These are phyloP conservation scores for Carallia brachiata DNA, from an alignment of 345 rosid species.

Conservation along the genomic window DNA sequence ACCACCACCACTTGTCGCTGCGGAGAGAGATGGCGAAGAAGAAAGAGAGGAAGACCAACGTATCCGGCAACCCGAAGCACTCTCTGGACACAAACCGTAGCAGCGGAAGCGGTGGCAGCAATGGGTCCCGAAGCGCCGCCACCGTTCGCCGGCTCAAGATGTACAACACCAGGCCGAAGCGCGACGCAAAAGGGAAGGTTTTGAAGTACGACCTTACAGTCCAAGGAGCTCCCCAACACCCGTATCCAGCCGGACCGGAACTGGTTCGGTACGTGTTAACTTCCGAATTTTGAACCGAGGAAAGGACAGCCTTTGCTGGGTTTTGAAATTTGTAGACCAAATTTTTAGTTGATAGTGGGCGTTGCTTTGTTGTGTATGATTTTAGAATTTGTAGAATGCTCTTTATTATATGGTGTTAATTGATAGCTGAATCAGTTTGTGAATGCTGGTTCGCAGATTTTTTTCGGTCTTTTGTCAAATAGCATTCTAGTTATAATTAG, in stretches of 20 bases:
- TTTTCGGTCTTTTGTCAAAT: too few relatives aligned
- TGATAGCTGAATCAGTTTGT: too few relatives aligned
- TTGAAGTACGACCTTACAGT: slow-evolving; percentile 68
- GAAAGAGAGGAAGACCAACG: slow-evolving; percentile 68
- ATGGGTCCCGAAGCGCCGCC: slow-evolving; percentile 50
- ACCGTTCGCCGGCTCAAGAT: slow-evolving; percentile 88
- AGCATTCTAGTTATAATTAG: too few relatives aligned
- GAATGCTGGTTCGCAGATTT: too few relatives aligned
- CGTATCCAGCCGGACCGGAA: slow-evolving; percentile 86
- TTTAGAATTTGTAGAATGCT: too few relatives aligned
- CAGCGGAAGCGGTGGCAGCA: slow-evolving; percentile 42
- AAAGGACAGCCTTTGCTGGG: neutral
- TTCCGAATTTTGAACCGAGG: too few relatives aligned
- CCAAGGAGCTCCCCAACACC: slow-evolving; percentile 66
- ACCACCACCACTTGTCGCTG: too few relatives aligned
- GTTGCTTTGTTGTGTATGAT: neutral
- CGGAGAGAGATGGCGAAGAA: slow-evolving; percentile 18
- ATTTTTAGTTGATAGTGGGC: neutral
- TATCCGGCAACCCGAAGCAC: slow-evolving; percentile 88
- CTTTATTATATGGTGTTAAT: too few relatives aligned
- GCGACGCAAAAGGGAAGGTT: slow-evolving; percentile 54
- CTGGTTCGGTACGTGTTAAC: slow-evolving; percentile 63
- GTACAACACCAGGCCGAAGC: slow-evolving; percentile 67
- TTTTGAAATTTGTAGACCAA: neutral
- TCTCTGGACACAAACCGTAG: slow-evolving; percentile 80